Conservation (phyloP, 2,329 filamentous ascomycete genomes). For the Nemania serpens region DNA sequence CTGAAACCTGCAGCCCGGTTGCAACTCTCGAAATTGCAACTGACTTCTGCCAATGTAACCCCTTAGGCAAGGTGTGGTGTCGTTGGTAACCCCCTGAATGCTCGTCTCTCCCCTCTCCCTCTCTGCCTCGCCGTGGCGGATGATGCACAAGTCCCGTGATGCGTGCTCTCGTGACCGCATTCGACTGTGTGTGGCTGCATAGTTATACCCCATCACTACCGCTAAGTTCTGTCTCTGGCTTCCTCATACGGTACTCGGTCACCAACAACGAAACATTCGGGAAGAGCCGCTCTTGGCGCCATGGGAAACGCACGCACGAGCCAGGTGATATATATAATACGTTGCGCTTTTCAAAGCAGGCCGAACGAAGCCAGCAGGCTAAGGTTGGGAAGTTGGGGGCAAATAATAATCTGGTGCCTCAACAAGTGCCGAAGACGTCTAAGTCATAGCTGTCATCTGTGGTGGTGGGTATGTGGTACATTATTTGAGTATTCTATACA, state of each 20-base stretch:
- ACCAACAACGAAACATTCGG: slow-evolving; percentile 22
- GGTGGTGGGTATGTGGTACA: too few relatives aligned
- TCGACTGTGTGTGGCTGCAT: slow-evolving; percentile 41
- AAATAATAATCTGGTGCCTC: too few relatives aligned
- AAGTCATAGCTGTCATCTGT: too few relatives aligned
- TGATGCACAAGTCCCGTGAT: slow-evolving; percentile 30
- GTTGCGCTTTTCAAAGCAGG: too few relatives aligned
- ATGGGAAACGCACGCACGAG: slow-evolving; percentile 16
- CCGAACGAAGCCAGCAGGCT: too few relatives aligned
- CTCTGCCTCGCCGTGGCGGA: slow-evolving; percentile 26
- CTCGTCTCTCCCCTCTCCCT: slow-evolving; percentile 4
- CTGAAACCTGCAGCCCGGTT: slow-evolving; percentile 28
- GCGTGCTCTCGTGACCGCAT: slow-evolving; percentile 39
- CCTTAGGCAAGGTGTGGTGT: slow-evolving; percentile 22
- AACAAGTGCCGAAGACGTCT: too few relatives aligned
- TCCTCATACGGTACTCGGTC: slow-evolving; percentile 7
- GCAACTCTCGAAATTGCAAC: slow-evolving; percentile 22
- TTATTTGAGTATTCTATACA: too few relatives aligned
- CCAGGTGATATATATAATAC: background rate
- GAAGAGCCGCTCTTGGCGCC: slow-evolving; percentile 37
- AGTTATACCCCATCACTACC: slow-evolving; percentile 14
- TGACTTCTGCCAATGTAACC: slow-evolving; percentile 29
- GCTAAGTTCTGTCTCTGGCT: background rate
- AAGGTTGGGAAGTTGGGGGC: background rate
- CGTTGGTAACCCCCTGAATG: slow-evolving; percentile 23